Conservation (phyloP, 2,329 filamentous ascomycete species). For the Byssochlamys sp. region DNA sequence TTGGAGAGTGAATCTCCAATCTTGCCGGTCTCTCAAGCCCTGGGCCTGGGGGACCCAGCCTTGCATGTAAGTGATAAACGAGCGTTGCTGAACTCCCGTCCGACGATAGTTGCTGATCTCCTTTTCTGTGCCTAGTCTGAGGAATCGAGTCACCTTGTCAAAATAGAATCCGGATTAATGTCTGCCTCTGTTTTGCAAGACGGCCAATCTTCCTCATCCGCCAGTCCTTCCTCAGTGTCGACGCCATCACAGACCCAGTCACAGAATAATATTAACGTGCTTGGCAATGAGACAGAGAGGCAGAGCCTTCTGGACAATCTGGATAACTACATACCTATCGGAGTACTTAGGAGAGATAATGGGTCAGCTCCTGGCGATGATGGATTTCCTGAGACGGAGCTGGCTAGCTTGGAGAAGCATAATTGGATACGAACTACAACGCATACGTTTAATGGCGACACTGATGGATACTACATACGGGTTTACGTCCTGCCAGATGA, state of each 20-base stretch:
- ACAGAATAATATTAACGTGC: neutral
- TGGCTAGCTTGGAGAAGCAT: constrained; percentile 20
- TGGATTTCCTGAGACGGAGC: constrained; percentile 13
- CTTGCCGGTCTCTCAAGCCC: neutral
- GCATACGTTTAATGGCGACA: constrained; percentile 9
- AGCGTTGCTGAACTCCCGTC: neutral
- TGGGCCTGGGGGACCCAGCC: neutral
- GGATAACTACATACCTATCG: constrained; percentile 22
- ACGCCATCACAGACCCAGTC: neutral
- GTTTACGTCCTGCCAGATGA: constrained; percentile 36
- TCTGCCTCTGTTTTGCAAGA: neutral
- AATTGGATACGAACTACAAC: constrained; percentile 26
- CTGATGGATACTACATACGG: constrained; percentile 15
- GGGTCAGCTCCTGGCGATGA: neutral
- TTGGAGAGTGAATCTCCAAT: neutral
- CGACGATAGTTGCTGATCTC: neutral
- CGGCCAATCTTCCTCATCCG: neutral
- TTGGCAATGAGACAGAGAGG: constrained; percentile 4
- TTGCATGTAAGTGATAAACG: neutral
- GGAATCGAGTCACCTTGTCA: neutral
- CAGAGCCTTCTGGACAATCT: constrained; percentile 7
- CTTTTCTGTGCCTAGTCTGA: neutral
- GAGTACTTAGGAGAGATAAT: constrained; percentile 16
- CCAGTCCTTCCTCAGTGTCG: neutral
- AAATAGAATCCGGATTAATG: neutral